Percentiles rank a stretch among this genome's conserved stretches.
phyloP scores from a whole-genome alignment of 495 filamentous ascomycete species.

The Aspergillus olivimuriae region DNA sequence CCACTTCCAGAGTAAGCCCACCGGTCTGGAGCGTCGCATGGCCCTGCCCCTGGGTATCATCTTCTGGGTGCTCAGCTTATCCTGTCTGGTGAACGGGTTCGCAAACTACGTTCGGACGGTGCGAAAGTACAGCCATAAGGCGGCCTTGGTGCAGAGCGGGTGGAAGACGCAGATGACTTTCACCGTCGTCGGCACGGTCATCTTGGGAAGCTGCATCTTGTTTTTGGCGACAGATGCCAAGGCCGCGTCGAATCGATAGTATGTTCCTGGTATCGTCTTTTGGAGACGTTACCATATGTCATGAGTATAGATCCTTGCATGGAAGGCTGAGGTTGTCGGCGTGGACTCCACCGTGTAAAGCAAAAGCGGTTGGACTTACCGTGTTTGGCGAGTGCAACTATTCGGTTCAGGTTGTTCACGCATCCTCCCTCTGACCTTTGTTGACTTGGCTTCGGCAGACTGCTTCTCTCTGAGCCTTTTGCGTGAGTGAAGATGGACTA shows the following conservation, averaged over 20 bases:
- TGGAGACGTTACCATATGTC: no score
- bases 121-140: conserved; percentile 69
- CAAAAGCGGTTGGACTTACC: no score
- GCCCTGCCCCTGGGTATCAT: conserved; percentile 78
- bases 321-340: no score
- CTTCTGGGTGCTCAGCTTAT: conserved; percentile 78
- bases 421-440: no score
- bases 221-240: conserved; percentile 52
- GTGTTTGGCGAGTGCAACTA: no score
- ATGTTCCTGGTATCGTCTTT: neutral
- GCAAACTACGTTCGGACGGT: conserved; percentile 86
- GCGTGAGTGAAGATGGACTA: no score
- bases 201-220: conserved; percentile 72
- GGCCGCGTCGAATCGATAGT: neutral
- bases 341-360: no score
- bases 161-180: conserved; percentile 86
- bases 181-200: conserved; percentile 66
- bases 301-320: no score
- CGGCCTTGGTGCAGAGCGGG: conserved; percentile 85
- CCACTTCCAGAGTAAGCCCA: conserved; percentile 72
- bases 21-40: conserved; percentile 62
- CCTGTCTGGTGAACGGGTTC: conserved; percentile 68
- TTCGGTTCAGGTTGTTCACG: no score
- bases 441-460: no score
- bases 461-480: no score